phyloP scores from a whole-genome alignment of 805 yeast genomes.

The Sugiyamaella smithiae region DNA sequence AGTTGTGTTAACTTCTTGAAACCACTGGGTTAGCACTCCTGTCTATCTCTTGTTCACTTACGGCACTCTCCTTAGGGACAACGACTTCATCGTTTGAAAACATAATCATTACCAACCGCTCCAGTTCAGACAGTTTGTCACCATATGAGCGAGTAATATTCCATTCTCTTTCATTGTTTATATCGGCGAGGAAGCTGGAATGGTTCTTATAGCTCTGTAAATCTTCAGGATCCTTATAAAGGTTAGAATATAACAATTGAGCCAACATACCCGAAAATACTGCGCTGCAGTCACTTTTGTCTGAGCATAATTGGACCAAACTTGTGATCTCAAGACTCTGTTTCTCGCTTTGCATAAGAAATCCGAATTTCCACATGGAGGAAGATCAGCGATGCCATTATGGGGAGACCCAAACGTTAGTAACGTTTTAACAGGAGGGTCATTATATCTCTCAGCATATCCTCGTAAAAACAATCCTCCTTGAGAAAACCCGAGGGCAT shows the following conservation, averaged over 20 bases:
- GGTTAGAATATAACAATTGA: neutral
- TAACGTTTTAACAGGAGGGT: conserved; percentile 45
- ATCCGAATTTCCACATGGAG: conserved; percentile 52
- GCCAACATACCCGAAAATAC: conserved; percentile 49
- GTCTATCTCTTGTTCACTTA: conserved; percentile 26
- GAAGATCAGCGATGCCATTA: conserved; percentile 67
- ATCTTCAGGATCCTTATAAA: conserved; percentile 47
- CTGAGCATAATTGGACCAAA: conserved; percentile 60
- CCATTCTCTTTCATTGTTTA: conserved; percentile 57
- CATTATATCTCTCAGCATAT: conserved; percentile 56
- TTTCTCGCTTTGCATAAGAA: conserved; percentile 62
- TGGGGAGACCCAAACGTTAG: conserved; percentile 83
- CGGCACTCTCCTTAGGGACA: conserved; percentile 69
- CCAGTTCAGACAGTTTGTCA: conserved; percentile 43
- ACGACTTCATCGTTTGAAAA: conserved; percentile 65
- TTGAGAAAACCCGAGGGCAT: conserved; percentile 77
- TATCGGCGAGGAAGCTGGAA: conserved; percentile 59
- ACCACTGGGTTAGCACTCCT: conserved; percentile 35
- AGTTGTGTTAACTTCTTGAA: conserved; percentile 49
- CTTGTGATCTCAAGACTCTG: conserved; percentile 51
- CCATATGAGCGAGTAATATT: conserved; percentile 41
- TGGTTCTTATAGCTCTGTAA: conserved; percentile 53
- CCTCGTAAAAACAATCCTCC: conserved; percentile 81
- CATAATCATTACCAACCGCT: conserved; percentile 55
- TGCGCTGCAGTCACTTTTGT: conserved; percentile 65